These are phyloP conservation scores for Globisporangium okanoganense DNA, from an alignment of 352 stramenopile species.

Conservation along the genomic window DNA sequence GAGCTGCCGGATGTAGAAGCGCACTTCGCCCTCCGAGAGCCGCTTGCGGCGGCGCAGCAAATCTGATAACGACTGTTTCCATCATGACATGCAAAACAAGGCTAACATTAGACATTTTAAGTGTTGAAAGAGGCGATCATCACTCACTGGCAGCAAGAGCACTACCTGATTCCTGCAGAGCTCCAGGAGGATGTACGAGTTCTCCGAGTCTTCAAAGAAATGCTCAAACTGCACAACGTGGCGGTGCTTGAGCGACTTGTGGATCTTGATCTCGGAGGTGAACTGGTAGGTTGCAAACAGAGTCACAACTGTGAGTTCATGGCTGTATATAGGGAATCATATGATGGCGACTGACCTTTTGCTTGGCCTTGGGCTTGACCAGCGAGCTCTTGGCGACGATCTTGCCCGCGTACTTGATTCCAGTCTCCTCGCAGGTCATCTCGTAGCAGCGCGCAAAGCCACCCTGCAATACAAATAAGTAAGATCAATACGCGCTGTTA, in stretches of 20 bases:
- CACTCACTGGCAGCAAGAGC: background rate
- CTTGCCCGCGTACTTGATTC: slow-evolving; percentile 95
- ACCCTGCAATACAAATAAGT: slow-evolving; percentile 36
- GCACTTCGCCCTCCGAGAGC: slow-evolving; percentile 93
- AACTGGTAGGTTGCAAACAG: slow-evolving; percentile 37
- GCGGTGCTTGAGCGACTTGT: slow-evolving; percentile 93
- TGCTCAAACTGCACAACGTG: slow-evolving; percentile 97
- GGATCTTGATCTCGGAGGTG: slow-evolving; percentile 98
- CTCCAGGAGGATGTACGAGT: slow-evolving; percentile 98
- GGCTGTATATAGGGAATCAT: background rate
- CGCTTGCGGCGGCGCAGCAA: slow-evolving; percentile 93
- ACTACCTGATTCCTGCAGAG: slow-evolving; percentile 92
- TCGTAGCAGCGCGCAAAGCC: slow-evolving; percentile 98
- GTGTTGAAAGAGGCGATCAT: background rate
- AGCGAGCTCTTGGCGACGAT: slow-evolving; percentile 97
- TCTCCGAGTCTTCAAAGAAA: slow-evolving; percentile 97
- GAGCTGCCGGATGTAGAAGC: slow-evolving; percentile 90
- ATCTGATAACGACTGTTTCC: slow-evolving; percentile 91
- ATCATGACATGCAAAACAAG: background rate
- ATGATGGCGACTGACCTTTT: slow-evolving; percentile 82
- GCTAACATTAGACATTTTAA: background rate
- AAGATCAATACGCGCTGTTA: background rate
- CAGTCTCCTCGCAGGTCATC: slow-evolving; percentile 91
- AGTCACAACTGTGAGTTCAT: background rate
- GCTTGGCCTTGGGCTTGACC: slow-evolving; percentile 93